phyloP scores from a whole-genome alignment of 2,329 filamentous ascomycete species.

The Kalmusia sp. region DNA sequence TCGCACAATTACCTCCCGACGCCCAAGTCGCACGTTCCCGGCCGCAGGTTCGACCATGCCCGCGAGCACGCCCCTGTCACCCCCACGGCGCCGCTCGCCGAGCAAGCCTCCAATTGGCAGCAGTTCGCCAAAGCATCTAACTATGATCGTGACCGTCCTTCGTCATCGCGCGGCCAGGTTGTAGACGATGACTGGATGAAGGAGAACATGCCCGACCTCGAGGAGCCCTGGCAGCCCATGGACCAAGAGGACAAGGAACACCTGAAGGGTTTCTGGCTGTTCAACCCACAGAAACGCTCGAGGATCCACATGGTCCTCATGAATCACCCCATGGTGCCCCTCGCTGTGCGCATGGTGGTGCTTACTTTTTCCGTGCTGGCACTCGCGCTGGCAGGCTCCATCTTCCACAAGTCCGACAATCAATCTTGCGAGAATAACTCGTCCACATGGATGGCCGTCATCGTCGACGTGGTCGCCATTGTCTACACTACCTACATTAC shows the following conservation, averaged over 20 bases:
- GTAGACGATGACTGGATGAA: conserved; percentile 56
- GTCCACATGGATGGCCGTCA: conserved; percentile 86
- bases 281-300: conserved; percentile 56
- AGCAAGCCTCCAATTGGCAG: conserved; percentile 48
- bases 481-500: conserved; percentile 94
- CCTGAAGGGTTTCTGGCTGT: conserved; percentile 57
- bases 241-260: conserved; percentile 60
- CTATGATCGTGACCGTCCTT: conserved; percentile 30
- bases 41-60: conserved; percentile 48
- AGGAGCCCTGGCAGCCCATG: conserved; percentile 61
- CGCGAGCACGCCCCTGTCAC: conserved; percentile 47
- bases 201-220: conserved; percentile 56
- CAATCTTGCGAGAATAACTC: conserved; percentile 52
- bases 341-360: conserved; percentile 82
- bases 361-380: conserved; percentile 83
- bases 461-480: conserved; percentile 86
- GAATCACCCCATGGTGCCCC: conserved; percentile 82
- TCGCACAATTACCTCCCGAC: conserved; percentile 48
- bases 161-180: conserved; percentile 41
- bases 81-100: conserved; percentile 40
- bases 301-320: conserved; percentile 72
- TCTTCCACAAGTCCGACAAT: conserved; percentile 62
- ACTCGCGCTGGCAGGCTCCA: conserved; percentile 77
- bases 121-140: conserved; percentile 44
- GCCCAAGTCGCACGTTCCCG: conserved; percentile 46